Base-by-base conservation (phyloP, 2,329 filamentous ascomycete genomes). In the Calonectria montana region DNA sequence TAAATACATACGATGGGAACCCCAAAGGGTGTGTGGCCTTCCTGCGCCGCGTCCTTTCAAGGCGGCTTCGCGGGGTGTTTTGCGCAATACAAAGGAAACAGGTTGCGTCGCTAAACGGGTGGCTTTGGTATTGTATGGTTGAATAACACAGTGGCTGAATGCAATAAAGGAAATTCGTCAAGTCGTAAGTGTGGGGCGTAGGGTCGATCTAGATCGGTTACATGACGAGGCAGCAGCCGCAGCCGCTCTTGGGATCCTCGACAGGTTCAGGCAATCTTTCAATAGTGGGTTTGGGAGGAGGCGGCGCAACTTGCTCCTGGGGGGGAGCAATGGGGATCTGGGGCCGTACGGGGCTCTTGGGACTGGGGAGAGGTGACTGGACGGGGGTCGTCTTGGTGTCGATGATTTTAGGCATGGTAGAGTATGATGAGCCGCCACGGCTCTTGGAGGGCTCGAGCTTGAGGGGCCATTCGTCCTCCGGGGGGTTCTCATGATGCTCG, bases 341-440 rank as follows among this genome's bases (percentile, higher is more conserved):
- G 25, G 78, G 70, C 47, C 76, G 73, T 23, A 76, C 73, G 9
- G 89, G 84, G 9, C 86, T 83, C 74, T 85, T 83, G 39, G 88
- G 87, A 74, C 87, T 89, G 1, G 84, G 80, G 23, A 88, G 70
- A 18, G 83, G 81, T 45, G 78, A 83, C 50, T 57, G 53, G 31
- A 57, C 75, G 70, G 6, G 77, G 75, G 69, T 82, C 84, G 75
- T 84, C 82, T 6, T 81, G 80, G 48, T 37, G 27, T 57, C 53
- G 7, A 57, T 57, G 16, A 91, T 91, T 81, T 86, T 91, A 47
- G 90, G 90, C 87, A 92, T 92, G 18, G 90, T 91, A 45, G 91
- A 91, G 80, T 92, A 92, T 4, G 88, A 92, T 6, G 89, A 85
- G 67, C 85, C 87, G 64, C 21, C 83, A 81, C 5, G 84, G 73